Evolutionary conservation across 1,284 basidiomycete genomes (phyloP), one percentile per base, ranked within the genome.

Genomic region (Cryptococcus neoformans): DNA sequence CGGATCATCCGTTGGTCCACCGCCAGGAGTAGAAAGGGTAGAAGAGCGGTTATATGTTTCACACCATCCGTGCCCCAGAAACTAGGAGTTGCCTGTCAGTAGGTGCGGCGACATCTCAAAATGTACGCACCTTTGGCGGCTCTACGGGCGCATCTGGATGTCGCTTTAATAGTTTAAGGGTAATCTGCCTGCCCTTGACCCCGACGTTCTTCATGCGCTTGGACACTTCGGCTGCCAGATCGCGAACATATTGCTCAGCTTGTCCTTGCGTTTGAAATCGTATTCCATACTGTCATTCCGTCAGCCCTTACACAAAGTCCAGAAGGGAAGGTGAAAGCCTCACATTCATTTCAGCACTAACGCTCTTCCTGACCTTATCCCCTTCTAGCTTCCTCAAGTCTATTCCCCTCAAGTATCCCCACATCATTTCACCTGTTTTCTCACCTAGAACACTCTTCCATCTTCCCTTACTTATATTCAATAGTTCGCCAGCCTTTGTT

Each of bases 261-360:
- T 96, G 87, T 39, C 86, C 85, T 55, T 86, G 82, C 52, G 83
- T 85, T 68, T 88, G 84, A 72, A 99, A 98, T 3, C 95, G 87
- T 54, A 99, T 97, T 0, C 92, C 95, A 74, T 98, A 99, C 90
- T 93, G 56, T 42, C 28, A 8, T 7, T 35, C 47, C 36, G 16
- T 49, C 47, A 49, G 47, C 8, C 4, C 47, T 28, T 28, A 28
- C 28, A 4, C 28, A 12, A 10, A 12, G 12, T 41, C 17, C 36
- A n/a, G 11, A 21, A 4, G 9, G n/a, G 16, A 3, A 38, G 35
- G 47, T 37, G 36, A 51, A n/a, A 14, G 37, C 81, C 88, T 72
- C 66, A 91, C 89, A 71, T 92, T 96, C 67, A 95, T 90, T 72
- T 95, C 92, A 53, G 89, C 92, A 11, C 87, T 90, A 11, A 97